Conservation (phyloP, 352 stramenopile genomes). For the Phytophthora aleatoria region DNA sequence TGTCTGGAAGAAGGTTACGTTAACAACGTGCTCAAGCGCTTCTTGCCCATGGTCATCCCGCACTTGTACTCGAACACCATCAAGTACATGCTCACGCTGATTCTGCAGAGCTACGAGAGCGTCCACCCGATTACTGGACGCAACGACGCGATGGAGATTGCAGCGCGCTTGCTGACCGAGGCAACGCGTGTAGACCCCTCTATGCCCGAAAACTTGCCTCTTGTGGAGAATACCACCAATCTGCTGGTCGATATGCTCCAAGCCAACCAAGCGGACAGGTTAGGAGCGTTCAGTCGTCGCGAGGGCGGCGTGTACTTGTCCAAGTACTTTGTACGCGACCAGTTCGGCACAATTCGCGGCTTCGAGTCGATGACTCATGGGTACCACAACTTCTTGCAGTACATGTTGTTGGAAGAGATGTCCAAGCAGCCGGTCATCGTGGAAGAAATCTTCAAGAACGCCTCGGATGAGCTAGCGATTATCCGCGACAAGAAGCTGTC, state of each 20-base stretch:
- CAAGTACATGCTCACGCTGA: slow-evolving; percentile 91
- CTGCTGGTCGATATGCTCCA: slow-evolving; percentile 88
- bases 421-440: slow-evolving; percentile 76
- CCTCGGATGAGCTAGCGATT: slow-evolving; percentile 62
- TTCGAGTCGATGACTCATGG: slow-evolving; percentile 89
- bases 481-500: slow-evolving; percentile 49
- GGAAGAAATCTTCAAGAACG: slow-evolving; percentile 71
- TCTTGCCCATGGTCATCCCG: slow-evolving; percentile 76
- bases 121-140: slow-evolving; percentile 87
- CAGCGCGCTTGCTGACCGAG: slow-evolving; percentile 59
- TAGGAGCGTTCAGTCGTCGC: slow-evolving; percentile 81
- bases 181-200: slow-evolving; percentile 51
- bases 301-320: slow-evolving; percentile 84
- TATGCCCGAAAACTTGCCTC: slow-evolving; percentile 45
- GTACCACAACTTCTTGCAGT: slow-evolving; percentile 92
- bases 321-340: slow-evolving; percentile 90
- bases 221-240: slow-evolving; percentile 81
- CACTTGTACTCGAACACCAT: slow-evolving; percentile 90
- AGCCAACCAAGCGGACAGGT: slow-evolving; percentile 83
- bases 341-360: slow-evolving; percentile 88
- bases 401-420: slow-evolving; percentile 87
- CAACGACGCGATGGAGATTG: slow-evolving; percentile 89
- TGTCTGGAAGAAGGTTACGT: slow-evolving; percentile 89
- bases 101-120: slow-evolving; percentile 89
- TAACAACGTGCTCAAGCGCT: slow-evolving; percentile 76